Conservation (phyloP, 192 early-diverging fungal species). For the Linnemannia schmuckeri region DNA sequence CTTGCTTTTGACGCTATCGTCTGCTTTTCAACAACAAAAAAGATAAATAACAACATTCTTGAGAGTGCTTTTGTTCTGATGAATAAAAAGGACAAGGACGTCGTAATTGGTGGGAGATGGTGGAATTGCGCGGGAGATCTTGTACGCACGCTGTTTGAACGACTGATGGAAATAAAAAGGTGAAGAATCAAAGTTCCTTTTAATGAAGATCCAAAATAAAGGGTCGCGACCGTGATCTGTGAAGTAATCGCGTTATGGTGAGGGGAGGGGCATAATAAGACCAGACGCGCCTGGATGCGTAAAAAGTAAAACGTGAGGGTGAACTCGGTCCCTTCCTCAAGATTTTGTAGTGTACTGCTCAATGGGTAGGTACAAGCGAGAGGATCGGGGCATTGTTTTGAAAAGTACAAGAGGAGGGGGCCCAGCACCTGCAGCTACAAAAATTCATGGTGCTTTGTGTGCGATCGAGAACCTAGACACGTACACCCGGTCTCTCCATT, state of each 20-base stretch:
- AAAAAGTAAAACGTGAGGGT: neutral
- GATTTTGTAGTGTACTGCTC: neutral
- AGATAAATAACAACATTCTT: neutral
- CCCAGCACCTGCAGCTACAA: neutral
- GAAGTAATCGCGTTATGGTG: neutral
- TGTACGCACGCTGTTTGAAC: no score
- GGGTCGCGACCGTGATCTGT: neutral
- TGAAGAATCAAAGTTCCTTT: no score
- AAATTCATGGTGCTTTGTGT: neutral
- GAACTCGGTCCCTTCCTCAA: neutral
- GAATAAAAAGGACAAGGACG: neutral
- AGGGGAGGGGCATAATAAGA: neutral
- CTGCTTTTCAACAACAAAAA: neutral
- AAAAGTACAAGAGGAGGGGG: neutral
- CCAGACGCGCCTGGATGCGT: neutral
- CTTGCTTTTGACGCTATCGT: neutral
- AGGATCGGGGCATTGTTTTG: neutral
- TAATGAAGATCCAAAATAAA: neutral
- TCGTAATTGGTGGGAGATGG: conserved; percentile 13
- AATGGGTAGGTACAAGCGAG: neutral
- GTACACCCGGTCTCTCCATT: neutral
- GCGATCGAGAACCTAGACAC: neutral
- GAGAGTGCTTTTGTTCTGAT: neutral
- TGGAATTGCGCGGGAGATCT: conserved; percentile 8
- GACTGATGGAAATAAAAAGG: neutral